Base-by-base conservation (phyloP, 2,329 filamentous ascomycete species). In the Aschersonia sp. region DNA sequence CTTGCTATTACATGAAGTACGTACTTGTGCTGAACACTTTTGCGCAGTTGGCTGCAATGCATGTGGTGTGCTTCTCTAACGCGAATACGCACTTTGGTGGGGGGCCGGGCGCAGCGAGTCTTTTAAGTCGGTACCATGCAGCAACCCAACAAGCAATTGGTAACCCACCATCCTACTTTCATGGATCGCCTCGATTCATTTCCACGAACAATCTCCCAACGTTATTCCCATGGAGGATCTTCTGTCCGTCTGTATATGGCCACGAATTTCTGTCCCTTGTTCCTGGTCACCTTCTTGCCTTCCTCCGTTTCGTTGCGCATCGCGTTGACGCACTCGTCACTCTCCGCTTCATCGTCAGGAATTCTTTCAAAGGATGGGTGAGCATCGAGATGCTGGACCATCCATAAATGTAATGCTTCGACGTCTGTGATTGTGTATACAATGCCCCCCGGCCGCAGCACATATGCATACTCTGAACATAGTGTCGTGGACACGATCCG, bases 401-500 rank as follows among this genome's bases (percentile, higher is more conserved):
- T 95, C 91, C 91, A 97, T 56, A 81, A 68, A 63, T 96, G 88
- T 63, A 98, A 70, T 59, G 95, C 89, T 67, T 94, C 84, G 42
- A 98, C 92, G 67, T 98, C 92, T 1, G 92, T 98, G 58, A 98
- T 97, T 1, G 91, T 97, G 63, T 97, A 98, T 42, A 95, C 74
- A 45, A 91, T 77, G 2, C 92, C 94, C 0, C 89, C 89, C 0
- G 89, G 89, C 41, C 75, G 74, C 52, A 97, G 61, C 7, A 85
- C 86, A 61, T 85, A 97, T 0, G 92, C 92, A 61, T 98, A 98
- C 65, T 98, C 92, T 0, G 89, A 86, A 59, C 87, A 89, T 47
- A 98, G 71, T 10, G 88, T 89, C 43, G 84, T 77, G 29, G 86
- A 92, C 3, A 98, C 87, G 57, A 98, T 98, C 40, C 92, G 76